A percentile compares a stretch with the other conserved stretches of the same genome.
Evolutionary conservation across 2,329 filamentous ascomycete genomes (phyloP).

Genomic region (Furcasterigmium sp.): DNA sequence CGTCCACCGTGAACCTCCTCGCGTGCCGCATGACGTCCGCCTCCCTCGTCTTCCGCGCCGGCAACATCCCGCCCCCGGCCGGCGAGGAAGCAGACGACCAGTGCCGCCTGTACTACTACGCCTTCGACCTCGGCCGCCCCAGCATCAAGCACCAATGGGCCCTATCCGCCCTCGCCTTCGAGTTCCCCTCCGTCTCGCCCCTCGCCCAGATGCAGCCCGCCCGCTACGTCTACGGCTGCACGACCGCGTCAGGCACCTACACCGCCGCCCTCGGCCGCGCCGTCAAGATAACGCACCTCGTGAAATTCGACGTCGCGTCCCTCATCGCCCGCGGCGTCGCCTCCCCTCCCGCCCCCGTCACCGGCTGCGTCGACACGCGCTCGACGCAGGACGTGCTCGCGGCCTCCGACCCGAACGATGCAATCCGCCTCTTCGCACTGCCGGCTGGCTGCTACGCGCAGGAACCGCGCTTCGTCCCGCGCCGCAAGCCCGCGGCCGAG

Average conservation of each 20-base stretch:
- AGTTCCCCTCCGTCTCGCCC: constrained; percentile 59
- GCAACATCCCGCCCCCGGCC: constrained; percentile 52
- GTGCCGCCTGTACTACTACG: constrained; percentile 66
- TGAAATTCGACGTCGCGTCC: constrained; percentile 51
- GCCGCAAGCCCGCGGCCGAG: constrained; percentile 35
- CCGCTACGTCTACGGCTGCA: constrained; percentile 64
- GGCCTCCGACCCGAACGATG: constrained; percentile 38
- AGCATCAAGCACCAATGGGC: constrained; percentile 59
- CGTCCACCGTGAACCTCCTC: constrained; percentile 52
- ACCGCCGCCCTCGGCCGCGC: constrained; percentile 57
- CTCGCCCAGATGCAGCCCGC: constrained; percentile 49
- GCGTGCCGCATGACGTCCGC: constrained; percentile 63
- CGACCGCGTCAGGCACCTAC: constrained; percentile 51
- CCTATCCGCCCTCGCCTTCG: constrained; percentile 60
- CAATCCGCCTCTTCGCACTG: constrained; percentile 57
- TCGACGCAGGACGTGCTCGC: constrained; percentile 45
- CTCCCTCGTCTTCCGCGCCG: constrained; percentile 58
- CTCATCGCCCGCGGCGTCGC: constrained; percentile 49
- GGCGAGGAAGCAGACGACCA: constrained; percentile 60
- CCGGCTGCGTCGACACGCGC: constrained; percentile 57
- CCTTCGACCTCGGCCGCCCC: constrained; percentile 42
- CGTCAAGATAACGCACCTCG: constrained; percentile 61
- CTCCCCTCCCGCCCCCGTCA: constrained; percentile 40
- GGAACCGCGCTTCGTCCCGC: constrained; percentile 60
- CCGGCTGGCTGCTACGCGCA: constrained; percentile 59